phyloP scores from a whole-genome alignment of 1,284 basidiomycete genomes.

The Coniferiporia weirii region DNA sequence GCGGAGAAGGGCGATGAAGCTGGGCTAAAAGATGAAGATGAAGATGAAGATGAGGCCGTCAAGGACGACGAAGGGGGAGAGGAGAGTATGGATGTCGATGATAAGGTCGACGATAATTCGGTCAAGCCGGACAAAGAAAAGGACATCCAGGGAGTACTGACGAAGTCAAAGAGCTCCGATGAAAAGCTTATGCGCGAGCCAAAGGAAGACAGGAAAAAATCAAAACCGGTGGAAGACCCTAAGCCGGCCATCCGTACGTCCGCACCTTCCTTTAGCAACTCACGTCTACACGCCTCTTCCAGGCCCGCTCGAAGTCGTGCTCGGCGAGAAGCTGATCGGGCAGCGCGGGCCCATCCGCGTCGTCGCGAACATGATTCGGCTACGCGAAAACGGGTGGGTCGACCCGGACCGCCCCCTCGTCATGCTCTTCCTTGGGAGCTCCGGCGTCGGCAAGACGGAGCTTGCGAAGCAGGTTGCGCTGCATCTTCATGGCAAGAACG shows the following conservation, averaged over 20 bases:
- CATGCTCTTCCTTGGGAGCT: slow-evolving; percentile 16
- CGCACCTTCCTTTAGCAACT: no score
- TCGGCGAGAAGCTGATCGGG: slow-evolving; percentile 12
- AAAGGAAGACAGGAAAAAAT: not conserved
- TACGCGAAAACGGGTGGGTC: slow-evolving; percentile 10
- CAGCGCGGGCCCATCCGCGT: slow-evolving; percentile 11
- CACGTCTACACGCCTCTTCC: not conserved
- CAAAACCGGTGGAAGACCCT: not conserved
- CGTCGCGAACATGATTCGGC: slow-evolving; percentile 9
- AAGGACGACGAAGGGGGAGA: no score
- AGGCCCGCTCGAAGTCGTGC: not conserved
- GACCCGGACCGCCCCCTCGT: slow-evolving; percentile 14
- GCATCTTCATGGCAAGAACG: slow-evolving; percentile 6
- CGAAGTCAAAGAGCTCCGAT: not conserved
- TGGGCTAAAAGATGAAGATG: not conserved
- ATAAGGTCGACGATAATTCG: no score
- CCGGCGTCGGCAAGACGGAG: slow-evolving; percentile 15
- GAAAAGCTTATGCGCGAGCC: not conserved
- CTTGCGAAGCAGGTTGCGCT: slow-evolving; percentile 12
- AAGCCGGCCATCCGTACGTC: not conserved
- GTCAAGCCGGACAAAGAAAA: not conserved
- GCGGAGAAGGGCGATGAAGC: not conserved
- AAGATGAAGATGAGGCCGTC: not conserved
- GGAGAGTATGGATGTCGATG: no score
- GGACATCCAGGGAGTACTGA: not conserved